Evolutionary conservation across 176 grass and related monocot species (phyloP).

Genomic region (Aegilops bicornis): DNA sequence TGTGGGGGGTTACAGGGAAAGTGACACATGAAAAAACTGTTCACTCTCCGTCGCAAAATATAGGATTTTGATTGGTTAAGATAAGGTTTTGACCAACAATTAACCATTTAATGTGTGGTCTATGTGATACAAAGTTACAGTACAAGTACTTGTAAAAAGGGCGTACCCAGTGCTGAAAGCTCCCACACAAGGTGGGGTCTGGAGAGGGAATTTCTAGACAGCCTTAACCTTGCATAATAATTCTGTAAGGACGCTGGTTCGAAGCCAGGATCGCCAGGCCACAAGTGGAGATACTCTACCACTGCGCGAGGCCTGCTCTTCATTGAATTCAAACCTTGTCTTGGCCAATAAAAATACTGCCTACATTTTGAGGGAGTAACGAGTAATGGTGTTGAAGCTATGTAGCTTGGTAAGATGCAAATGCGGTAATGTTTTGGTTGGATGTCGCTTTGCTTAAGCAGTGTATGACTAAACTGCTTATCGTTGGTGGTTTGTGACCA

Average conservation of each 20-base stretch:
- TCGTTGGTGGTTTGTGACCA: not conserved
- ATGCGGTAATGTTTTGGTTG: not conserved
- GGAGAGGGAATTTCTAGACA: too few species aligned
- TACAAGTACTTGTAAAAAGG: too few species aligned
- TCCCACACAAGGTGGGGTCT: too few species aligned
- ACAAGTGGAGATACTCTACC: too few species aligned
- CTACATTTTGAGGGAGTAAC: not conserved
- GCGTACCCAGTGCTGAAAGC: too few species aligned
- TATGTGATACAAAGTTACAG: not conserved
- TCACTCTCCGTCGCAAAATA: not conserved
- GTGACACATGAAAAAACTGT: not conserved
- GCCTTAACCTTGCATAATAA: too few species aligned
- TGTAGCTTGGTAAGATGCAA: not conserved
- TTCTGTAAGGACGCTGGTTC: too few species aligned
- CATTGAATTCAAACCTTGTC: not conserved
- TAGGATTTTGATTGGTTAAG: not conserved
- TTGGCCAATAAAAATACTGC: not conserved
- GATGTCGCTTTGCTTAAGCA: not conserved
- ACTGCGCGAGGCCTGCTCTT: too few species aligned
- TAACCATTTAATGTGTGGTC: not conserved
- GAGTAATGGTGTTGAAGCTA: not conserved
- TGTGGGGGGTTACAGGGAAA: not conserved
- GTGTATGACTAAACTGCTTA: not conserved
- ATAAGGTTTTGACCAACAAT: not conserved
- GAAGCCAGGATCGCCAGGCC: too few species aligned